Percentiles rank a stretch among this genome's conserved stretches.
Evolutionary conservation across 768 basidiomycete genomes (phyloP).

Genomic region (Vararia minispora): DNA sequence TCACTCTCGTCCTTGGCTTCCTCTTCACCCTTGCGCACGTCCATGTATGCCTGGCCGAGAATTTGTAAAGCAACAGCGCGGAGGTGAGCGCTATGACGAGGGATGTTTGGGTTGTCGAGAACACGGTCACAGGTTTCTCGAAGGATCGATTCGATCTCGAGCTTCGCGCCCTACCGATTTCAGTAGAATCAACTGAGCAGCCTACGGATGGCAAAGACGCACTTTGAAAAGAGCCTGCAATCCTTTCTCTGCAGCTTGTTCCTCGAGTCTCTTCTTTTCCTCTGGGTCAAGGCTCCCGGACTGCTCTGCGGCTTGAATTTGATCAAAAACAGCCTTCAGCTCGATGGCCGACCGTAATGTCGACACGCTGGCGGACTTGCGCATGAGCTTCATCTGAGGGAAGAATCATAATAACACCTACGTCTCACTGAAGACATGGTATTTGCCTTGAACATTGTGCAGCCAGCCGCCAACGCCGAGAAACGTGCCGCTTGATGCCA

Average conservation of each 20-base stretch:
- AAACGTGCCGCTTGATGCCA: conserved; percentile 57
- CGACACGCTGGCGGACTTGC: conserved; percentile 44
- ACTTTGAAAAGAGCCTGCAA: conserved; percentile 87
- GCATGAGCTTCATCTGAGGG: conserved; percentile 1
- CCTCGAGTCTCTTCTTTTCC: conserved; percentile 74
- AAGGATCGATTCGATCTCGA: conserved; percentile 82
- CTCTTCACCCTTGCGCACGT: conserved; percentile 52
- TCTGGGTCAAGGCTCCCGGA: conserved; percentile 70
- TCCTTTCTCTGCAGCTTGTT: conserved; percentile 90
- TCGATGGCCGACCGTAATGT: conserved; percentile 82
- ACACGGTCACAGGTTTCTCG: conserved; percentile 83
- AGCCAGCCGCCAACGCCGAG: conserved; percentile 89
- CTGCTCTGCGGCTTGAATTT: conserved; percentile 83
- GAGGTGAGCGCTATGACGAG: conserved; percentile 48
- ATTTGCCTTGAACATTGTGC: conserved; percentile 86
- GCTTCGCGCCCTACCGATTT: conserved; percentile 62
- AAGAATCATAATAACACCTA: conserved; percentile 26
- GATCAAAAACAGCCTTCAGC: conserved; percentile 82
- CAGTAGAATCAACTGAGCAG: not conserved
- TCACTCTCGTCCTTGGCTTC: conserved; percentile 49
- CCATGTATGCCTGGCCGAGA: conserved; percentile 68
- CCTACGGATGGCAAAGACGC: conserved; percentile 4
- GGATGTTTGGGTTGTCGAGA: conserved; percentile 43
- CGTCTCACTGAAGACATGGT: conserved; percentile 92
- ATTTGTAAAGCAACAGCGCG: conserved; percentile 78